These are phyloP conservation scores for Globisporangium paddicum DNA, from an alignment of 352 stramenopile genomes.

Conservation along the genomic window DNA sequence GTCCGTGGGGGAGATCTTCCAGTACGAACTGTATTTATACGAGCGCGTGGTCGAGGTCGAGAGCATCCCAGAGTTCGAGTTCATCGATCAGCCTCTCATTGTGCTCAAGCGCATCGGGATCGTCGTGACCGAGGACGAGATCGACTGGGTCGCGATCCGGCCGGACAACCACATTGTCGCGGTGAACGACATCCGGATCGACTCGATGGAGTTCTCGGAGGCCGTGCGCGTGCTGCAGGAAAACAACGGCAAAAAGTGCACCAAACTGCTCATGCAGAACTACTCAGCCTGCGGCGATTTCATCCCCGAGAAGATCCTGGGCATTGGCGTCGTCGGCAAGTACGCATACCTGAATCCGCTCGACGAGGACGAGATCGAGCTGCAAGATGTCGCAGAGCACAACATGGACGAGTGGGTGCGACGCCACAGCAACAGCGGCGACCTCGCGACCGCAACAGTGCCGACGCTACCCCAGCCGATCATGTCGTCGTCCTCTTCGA, in stretches of 20 bases:
- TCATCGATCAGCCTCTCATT: conserved; percentile 82
- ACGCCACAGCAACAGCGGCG: conserved; percentile 23
- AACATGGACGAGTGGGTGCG: conserved; percentile 60
- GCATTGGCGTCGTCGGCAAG: conserved; percentile 73
- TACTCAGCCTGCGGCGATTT: conserved; percentile 84
- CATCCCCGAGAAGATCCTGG: conserved; percentile 85
- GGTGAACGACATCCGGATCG: conserved; percentile 84
- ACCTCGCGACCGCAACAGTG: conserved; percentile 12
- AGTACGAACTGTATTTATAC: conserved; percentile 87
- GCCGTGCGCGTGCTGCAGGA: conserved; percentile 77
- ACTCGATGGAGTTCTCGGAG: conserved; percentile 76
- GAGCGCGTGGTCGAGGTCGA: conserved; percentile 86
- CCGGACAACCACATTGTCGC: conserved; percentile 86
- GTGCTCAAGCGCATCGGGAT: conserved; percentile 85
- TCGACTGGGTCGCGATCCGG: conserved; percentile 77
- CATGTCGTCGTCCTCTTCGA: not conserved
- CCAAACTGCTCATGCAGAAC: conserved; percentile 86
- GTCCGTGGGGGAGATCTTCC: conserved; percentile 84
- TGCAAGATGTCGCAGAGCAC: conserved; percentile 29
- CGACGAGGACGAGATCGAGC: conserved; percentile 31
- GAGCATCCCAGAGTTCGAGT: conserved; percentile 83
- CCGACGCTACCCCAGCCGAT: conserved; percentile 16
- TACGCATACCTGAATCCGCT: conserved; percentile 73
- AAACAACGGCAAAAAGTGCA: conserved; percentile 85
- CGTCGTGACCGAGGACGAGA: conserved; percentile 56